Conservation (phyloP, 257 asterid species). For the Ligustrum vulgare region DNA sequence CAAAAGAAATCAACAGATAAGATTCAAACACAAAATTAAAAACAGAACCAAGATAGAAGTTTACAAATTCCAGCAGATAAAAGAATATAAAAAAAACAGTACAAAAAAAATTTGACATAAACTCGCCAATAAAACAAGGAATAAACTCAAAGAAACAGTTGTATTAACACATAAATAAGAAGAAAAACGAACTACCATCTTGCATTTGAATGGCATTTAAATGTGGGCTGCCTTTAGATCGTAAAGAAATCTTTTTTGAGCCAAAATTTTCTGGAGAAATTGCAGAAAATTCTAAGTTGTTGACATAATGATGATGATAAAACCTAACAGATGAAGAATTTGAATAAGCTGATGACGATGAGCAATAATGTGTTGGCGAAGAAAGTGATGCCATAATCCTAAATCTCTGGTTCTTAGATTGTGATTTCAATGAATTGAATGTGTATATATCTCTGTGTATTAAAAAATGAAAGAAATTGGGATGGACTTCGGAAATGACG, state of each 20-base stretch:
- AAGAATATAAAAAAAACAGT: neutral
- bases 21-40: neutral
- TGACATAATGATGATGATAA: constrained; percentile 21
- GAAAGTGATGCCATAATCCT: constrained; percentile 56
- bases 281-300: constrained; percentile 27
- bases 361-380: constrained; percentile 52
- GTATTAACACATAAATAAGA: neutral
- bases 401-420: neutral
- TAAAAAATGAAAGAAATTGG: neutral
- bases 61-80: neutral
- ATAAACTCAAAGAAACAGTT: neutral
- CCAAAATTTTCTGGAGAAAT: constrained; percentile 32
- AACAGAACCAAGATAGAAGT: neutral
- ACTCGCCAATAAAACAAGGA: neutral
- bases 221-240: constrained; percentile 39
- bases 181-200: constrained; percentile 52
- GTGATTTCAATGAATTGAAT: neutral
- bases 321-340: constrained; percentile 40
- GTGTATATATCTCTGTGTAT: neutral
- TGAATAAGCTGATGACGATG: constrained; percentile 52
- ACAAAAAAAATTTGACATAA: neutral
- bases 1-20: neutral
- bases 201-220: constrained; percentile 61
- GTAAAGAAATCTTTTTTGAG: constrained; percentile 42
- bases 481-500: constrained; percentile 52